Evolutionary conservation across 2,329 filamentous ascomycete species (phyloP), one percentile per base, ranked within the genome.

Genomic region (Stagonosporopsis rhizophila): DNA sequence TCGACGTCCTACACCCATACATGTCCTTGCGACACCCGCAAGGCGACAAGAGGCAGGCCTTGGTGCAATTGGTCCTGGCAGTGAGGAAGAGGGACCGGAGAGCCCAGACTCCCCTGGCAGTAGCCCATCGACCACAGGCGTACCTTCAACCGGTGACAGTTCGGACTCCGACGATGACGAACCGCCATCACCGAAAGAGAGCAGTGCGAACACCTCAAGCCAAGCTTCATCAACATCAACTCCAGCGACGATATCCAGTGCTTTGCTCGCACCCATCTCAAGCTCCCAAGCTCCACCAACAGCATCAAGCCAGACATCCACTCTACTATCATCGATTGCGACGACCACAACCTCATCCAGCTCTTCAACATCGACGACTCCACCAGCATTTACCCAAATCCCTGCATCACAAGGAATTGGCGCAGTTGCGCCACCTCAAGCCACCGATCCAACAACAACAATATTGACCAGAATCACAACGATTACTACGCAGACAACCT

Each of bases 1-100:
- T 47, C 65, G 62, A 46, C 60, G 71, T 4, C 73, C 71, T 27
- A 53, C 68, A 40, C 68, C 70, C 7, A 64, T 75, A 7, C 49
- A 58, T 27, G 47, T 73, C 17, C 27, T 51, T 12, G 57, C 60
- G 11, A 61, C 54, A 8, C 56, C 17, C 23, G 32, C 61, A 22
- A 64, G 64, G 34, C 60, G 71, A 59, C 64, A 72, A 58, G 63
- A 52, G 23, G 46, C 59, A 23, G 50, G 60, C 11, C 46, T 60
- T 15, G 60, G 60, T 38, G 52, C 58, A 48, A 42, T 48, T 28
- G 48, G 50, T 38, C 17, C 49, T 44, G 44, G 49, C 14, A 54
- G 48, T 17, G 56, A 60, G 25, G 58, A 49, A 12, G 58, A 60
- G 41, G 55, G 55, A 6, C 62, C 65, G 17, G 63, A 72, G 25